Evolutionary conservation across 495 filamentous ascomycete species (phyloP), one percentile per base, ranked within the genome.

Genomic region (Podospora anserina): DNA sequence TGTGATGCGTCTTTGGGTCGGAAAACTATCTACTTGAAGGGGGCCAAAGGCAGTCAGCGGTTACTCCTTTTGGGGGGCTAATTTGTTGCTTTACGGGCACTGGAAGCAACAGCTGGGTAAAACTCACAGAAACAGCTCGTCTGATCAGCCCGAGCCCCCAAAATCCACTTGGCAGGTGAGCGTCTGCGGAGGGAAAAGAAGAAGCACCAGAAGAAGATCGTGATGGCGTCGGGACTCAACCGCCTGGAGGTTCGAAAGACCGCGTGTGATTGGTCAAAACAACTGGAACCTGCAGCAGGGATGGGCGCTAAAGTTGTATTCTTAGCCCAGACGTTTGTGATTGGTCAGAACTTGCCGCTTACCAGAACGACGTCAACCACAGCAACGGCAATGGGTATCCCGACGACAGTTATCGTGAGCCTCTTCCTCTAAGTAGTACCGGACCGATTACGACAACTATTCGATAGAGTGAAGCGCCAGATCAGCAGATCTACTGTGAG

Each of bases 301-400:
- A 66, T 77, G 69, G 71, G 76, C 76, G 76, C 75, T 77, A 74
- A 78, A 62, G 67, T 74, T 69, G 70, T 77, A 78, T 78, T 73
- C 69, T 77, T 78, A 78, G 76, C 61, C 74, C 63, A 70, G 44
- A 63, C 44, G 57, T 58, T 1, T 61, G 55, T 72, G 63, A 77
- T 78, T 78, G 75, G 75, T 44, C 73, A 69, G 63, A 19, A 19
- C 68, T 67, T 73, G 72, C 68, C 71, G 75, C 74, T 74, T 69
- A 73, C 76, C 71, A 70, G 57, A 63, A 32, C 30, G 4, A 28
- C 64, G 28, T 66, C 65, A 63, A 72, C 70, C 68, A 58, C 72
- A 74, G 39, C 60, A 65, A 67, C 61, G 16, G 23, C 58, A 30
- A 66, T 49, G 65, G 62, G 57, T 30, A 53, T n/a, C 64, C 49